These are phyloP conservation scores for Boletus semigastroideus DNA, from an alignment of 1,284 basidiomycete genomes.

Conservation along the genomic window DNA sequence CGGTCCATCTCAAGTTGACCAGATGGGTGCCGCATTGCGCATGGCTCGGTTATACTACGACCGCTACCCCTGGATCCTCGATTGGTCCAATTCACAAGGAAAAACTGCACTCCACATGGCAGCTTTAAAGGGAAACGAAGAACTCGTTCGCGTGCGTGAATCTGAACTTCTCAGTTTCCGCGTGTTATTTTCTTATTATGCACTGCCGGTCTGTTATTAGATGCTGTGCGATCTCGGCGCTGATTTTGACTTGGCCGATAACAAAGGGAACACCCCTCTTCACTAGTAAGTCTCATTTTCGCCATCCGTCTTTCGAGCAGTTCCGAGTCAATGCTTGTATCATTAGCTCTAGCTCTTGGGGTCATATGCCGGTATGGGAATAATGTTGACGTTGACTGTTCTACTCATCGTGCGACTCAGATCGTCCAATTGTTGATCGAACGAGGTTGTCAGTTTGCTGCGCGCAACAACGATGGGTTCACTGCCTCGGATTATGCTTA, in stretches of 20 bases:
- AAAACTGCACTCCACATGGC: slow-evolving; percentile 90
- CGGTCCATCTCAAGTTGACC: slow-evolving; percentile 53
- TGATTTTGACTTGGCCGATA: slow-evolving; percentile 84
- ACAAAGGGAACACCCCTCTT: slow-evolving; percentile 88
- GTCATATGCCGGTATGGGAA: slow-evolving; percentile 64
- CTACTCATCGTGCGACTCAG: slow-evolving; percentile 37
- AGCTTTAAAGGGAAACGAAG: slow-evolving; percentile 85
- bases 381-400: slow-evolving; percentile 7
- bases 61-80: slow-evolving; percentile 79
- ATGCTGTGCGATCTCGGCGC: slow-evolving; percentile 88
- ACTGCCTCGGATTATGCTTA: slow-evolving; percentile 92
- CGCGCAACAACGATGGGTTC: slow-evolving; percentile 88
- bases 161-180: slow-evolving; percentile 4
- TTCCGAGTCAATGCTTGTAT: slow-evolving; percentile 10
- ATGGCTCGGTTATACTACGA: slow-evolving; percentile 83
- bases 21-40: slow-evolving; percentile 66
- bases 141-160: slow-evolving; percentile 73
- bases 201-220: slow-evolving; percentile 39
- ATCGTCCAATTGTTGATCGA: slow-evolving; percentile 87
- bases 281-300: slow-evolving; percentile 70
- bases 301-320: neutral
- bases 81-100: slow-evolving; percentile 88
- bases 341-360: slow-evolving; percentile 80
- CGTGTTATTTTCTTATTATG: slow-evolving; percentile 19
- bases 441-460: slow-evolving; percentile 77